phyloP scores from a whole-genome alignment of 1,139 yeast genomes.

The Suhomyces coccinellae region DNA sequence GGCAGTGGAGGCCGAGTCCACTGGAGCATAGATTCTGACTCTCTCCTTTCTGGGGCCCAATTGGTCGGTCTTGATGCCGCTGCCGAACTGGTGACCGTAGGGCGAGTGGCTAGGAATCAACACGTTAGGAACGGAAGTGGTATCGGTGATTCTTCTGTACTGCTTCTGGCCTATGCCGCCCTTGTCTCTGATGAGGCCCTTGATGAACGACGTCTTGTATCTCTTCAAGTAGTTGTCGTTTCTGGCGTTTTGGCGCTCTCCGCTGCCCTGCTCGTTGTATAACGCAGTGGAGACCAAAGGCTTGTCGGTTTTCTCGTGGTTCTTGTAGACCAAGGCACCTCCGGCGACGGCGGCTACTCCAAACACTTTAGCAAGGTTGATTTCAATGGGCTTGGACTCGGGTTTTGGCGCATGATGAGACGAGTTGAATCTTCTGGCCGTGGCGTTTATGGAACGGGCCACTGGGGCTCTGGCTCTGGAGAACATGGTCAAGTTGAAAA shows the following conservation, averaged over 20 bases:
- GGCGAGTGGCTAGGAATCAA: slow-evolving; percentile 49
- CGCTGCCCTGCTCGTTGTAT: slow-evolving; percentile 34
- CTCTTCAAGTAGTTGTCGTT: slow-evolving; percentile 39
- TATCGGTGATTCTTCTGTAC: slow-evolving; percentile 36
- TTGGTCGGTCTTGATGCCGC: slow-evolving; percentile 45
- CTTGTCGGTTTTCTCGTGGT: slow-evolving; percentile 36
- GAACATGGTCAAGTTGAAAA: slow-evolving; percentile 21
- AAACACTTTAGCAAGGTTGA: slow-evolving; percentile 42
- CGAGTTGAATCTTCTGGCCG: slow-evolving; percentile 36
- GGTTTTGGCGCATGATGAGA: background rate
- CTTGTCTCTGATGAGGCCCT: slow-evolving; percentile 46
- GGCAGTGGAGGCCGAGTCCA: slow-evolving; percentile 12
- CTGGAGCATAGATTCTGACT: slow-evolving; percentile 43
- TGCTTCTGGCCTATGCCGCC: slow-evolving; percentile 50
- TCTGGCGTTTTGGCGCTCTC: slow-evolving; percentile 40
- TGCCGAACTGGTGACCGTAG: slow-evolving; percentile 44
- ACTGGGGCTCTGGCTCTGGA: slow-evolving; percentile 20
- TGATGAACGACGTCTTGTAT: slow-evolving; percentile 45
- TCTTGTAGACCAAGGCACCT: slow-evolving; percentile 40
- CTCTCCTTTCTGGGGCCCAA: slow-evolving; percentile 52
- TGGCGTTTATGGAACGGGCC: slow-evolving; percentile 18
- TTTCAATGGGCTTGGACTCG: slow-evolving; percentile 36
- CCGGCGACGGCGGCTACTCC: slow-evolving; percentile 47
- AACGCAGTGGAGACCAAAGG: slow-evolving; percentile 43
- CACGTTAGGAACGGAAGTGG: slow-evolving; percentile 32